Evolutionary conservation across 306 rosid species (phyloP).

Genomic region (Alnus rubra): DNA sequence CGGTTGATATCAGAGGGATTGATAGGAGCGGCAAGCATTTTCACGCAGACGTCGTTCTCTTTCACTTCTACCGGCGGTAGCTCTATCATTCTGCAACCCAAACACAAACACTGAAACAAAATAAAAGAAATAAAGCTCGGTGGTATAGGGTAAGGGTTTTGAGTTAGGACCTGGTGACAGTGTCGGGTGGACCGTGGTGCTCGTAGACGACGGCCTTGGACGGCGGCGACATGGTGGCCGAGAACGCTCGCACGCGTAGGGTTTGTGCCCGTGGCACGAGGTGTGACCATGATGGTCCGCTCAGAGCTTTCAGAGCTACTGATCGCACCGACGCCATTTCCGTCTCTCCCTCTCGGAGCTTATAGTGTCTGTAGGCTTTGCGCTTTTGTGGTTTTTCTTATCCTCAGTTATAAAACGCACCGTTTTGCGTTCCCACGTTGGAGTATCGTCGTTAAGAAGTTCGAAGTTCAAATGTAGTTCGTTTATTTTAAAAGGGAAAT

Average conservation of each 20-base stretch:
- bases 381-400: background rate
- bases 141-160: background rate
- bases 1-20: constrained; percentile 89
- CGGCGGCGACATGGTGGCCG: constrained; percentile 69
- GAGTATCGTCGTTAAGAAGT: no score
- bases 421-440: no score
- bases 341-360: constrained; percentile 2
- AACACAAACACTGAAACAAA: background rate
- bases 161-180: constrained; percentile 47
- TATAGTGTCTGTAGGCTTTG: background rate
- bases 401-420: background rate
- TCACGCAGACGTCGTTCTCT: constrained; percentile 81
- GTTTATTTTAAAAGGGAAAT: no score
- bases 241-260: constrained; percentile 45
- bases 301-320: constrained; percentile 27
- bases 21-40: constrained; percentile 88
- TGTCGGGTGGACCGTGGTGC: constrained; percentile 69
- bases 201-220: constrained; percentile 89
- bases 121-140: background rate
- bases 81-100: constrained; percentile 46
- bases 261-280: constrained; percentile 21
- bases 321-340: constrained; percentile 49
- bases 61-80: constrained; percentile 65
- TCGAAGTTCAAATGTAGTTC: no score
- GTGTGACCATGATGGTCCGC: background rate